Evolutionary conservation across 805 yeast genomes (phyloP), one percentile per base, ranked within the genome.

Genomic region (Candida gorgasii): DNA sequence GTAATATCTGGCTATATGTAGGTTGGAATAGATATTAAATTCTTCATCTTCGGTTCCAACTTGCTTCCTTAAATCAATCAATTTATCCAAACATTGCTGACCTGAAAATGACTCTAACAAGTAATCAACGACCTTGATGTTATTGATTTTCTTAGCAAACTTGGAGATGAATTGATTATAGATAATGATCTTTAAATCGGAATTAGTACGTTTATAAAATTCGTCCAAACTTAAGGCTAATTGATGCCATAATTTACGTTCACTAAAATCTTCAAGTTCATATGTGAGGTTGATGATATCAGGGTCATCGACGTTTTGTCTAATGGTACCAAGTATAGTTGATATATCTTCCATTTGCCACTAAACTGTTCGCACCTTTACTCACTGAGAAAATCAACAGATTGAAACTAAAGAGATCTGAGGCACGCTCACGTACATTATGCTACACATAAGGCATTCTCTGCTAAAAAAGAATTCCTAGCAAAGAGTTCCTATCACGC

Each of bases 201-300:
- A 69, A 13, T 45, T 26, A 24, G 44, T 41, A 7, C 31, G 3
- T 17, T 36, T 30, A 67, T 79, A 92, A 57, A 90, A 77, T 48
- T 74, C 75, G 26, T 69, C 69, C 44, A 93, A 69, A 5, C 79
- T 65, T 47, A 79, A 78, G 2, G 97, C 87, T 59, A 93, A 76
- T 70, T 93, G 98, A 67, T 85, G 95, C 97, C 97, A 93, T 60
- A 92, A 76, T 63, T 89, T 89, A 53, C 96, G 75, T 58, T 89
- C 96, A 66, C 88, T 86, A 44, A 73, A 72, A 54, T 89, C 96
- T 58, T 90, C 97, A 59, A 92, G 76, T 40, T 79, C 76, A 57
- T 79, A 82, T 53, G 85, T 76, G 6, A 73, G 61, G 20, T 80
- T 77, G 8, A 80, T 70, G 40, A 89, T 69, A 29, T 83, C 88